Evolutionary conservation across 140 eudicot species (phyloP).

Genomic region (Erigeron philadelphicus): DNA sequence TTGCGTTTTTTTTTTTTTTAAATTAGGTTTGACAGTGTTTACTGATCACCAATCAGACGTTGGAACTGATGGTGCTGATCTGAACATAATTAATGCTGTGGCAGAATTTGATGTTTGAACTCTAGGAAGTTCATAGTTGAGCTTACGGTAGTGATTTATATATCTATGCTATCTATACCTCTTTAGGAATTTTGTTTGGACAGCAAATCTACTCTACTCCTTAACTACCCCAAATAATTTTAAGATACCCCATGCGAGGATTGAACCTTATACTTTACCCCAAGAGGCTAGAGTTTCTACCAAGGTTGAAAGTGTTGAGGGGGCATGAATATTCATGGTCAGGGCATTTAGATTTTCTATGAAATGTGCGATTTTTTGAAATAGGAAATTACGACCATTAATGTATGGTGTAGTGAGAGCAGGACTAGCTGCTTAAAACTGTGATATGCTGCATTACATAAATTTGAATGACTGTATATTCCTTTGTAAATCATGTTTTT

Average conservation of each 20-base stretch:
- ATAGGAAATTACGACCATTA: constrained; percentile 7
- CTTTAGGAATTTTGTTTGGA: too few species aligned
- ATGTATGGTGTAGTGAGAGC: too few species aligned
- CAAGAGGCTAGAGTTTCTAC: too few species aligned
- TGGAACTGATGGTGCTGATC: neutral
- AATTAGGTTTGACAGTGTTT: neutral
- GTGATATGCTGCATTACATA: too few species aligned
- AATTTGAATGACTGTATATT: neutral
- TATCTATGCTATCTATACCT: too few species aligned
- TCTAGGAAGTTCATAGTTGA: neutral
- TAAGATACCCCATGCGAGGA: too few species aligned
- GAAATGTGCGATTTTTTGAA: neutral
- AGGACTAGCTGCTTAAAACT: too few species aligned
- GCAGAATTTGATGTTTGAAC: neutral
- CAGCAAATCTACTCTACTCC: too few species aligned
- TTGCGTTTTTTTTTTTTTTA: too few species aligned
- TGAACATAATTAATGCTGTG: constrained; percentile 2
- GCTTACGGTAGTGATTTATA: neutral
- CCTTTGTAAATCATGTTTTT: neutral
- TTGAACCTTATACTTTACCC: too few species aligned
- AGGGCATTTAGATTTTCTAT: constrained; percentile 11
- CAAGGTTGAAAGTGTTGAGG: too few species aligned
- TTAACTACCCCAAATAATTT: too few species aligned
- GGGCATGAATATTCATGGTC: constrained; percentile 12
- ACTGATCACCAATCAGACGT: neutral